Evolutionary conservation across 108 stramenopile genomes (phyloP).

Genomic region (Phaeodactylum tricornutum): DNA sequence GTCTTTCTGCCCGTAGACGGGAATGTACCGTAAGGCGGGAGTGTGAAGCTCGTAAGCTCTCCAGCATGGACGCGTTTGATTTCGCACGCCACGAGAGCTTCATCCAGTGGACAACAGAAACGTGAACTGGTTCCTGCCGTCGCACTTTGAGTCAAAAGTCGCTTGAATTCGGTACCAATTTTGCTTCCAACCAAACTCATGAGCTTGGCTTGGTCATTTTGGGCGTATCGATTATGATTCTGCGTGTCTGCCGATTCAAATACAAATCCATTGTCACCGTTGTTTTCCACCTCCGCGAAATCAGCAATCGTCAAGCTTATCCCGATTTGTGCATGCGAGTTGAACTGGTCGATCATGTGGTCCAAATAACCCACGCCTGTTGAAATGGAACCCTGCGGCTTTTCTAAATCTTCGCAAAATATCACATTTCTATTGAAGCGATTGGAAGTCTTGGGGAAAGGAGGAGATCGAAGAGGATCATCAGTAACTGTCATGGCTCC

Average conservation of each 20-base stretch:
- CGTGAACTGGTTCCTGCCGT: constrained; percentile 10
- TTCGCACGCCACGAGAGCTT: constrained; percentile 65
- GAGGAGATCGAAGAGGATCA: no score
- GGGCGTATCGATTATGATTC: constrained; percentile 34
- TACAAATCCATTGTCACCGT: constrained; percentile 2
- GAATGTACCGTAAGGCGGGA: constrained; percentile 72
- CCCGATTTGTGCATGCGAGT: constrained; percentile 82
- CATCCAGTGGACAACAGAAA: constrained; percentile 83
- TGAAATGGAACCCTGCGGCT: constrained; percentile 29
- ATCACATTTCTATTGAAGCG: no score
- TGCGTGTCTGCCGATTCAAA: constrained; percentile 1
- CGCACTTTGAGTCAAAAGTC: constrained; percentile 1
- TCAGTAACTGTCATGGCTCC: no score
- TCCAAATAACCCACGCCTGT: constrained; percentile 83
- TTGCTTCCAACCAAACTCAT: constrained; percentile 36
- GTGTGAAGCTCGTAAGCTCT: constrained; percentile 18
- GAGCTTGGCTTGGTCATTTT: constrained; percentile 36
- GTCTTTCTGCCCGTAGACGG: constrained; percentile 47
- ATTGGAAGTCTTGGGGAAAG: no score
- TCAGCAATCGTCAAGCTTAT: constrained; percentile 34
- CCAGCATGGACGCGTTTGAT: constrained; percentile 18
- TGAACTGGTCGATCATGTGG: constrained; percentile 86
- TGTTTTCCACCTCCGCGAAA: constrained; percentile 1
- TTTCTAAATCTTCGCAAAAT: no score
- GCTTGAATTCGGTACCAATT: constrained; percentile 36